Conservation (phyloP, 345 rosid genomes). For the Murraya koenigii region DNA sequence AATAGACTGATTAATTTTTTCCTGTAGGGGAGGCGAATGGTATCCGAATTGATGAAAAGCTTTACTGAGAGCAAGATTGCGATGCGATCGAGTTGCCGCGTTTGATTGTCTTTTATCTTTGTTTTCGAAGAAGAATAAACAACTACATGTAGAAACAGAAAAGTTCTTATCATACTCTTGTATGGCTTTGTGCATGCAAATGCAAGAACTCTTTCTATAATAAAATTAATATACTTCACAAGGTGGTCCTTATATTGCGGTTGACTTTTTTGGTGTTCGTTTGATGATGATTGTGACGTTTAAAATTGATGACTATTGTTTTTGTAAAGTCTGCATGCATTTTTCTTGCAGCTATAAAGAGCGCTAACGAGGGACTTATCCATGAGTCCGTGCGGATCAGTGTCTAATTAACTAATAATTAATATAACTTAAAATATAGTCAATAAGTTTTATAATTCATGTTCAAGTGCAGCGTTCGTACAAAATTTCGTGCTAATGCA, state of each 20-base stretch:
- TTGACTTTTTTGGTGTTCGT: background rate
- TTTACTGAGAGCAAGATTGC: background rate
- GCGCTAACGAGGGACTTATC: too few species aligned
- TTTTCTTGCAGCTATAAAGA: too few species aligned
- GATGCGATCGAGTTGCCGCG: background rate
- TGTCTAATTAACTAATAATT: too few species aligned
- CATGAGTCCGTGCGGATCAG: too few species aligned
- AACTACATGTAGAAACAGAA: background rate
- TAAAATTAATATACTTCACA: background rate
- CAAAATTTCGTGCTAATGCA: too few species aligned
- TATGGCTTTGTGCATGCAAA: background rate
- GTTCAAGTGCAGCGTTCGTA: too few species aligned
- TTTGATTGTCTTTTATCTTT: background rate
- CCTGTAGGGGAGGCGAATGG: conserved; percentile 11
- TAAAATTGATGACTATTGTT: background rate
- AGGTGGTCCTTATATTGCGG: background rate
- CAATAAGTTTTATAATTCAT: too few species aligned
- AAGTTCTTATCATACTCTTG: background rate
- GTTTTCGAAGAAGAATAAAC: background rate
- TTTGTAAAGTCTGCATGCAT: background rate
- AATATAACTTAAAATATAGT: too few species aligned
- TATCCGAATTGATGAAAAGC: background rate
- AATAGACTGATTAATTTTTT: background rate
- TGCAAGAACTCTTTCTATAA: background rate
- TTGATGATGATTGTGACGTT: background rate